Evolutionary conservation across 2,329 filamentous ascomycete genomes (phyloP).

Genomic region (Fusarium pininemorale): DNA sequence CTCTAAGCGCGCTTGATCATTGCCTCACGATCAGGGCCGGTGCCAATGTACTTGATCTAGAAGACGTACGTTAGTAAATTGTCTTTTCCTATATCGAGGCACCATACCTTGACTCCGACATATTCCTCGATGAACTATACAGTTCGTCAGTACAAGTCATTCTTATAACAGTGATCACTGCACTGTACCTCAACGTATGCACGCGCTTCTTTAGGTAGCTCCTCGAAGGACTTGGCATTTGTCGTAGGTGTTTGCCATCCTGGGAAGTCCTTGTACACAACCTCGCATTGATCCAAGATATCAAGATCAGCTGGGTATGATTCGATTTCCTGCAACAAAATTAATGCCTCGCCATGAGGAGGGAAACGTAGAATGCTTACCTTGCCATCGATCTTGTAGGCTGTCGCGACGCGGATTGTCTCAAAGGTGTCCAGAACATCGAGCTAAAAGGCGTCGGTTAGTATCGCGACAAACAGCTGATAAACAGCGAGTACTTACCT

Average conservation of each 20-base stretch:
- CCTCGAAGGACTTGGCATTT: conserved; percentile 65
- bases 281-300: conserved; percentile 66
- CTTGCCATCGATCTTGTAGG: conserved; percentile 63
- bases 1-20: conserved; percentile 60
- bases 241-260: conserved; percentile 76
- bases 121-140: conserved; percentile 6
- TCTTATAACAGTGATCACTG: neutral
- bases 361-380: conserved; percentile 16
- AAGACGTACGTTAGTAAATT: neutral
- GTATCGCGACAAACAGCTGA: neutral
- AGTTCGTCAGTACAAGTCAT: neutral
- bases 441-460: conserved; percentile 27
- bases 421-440: conserved; percentile 75
- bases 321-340: conserved; percentile 30
- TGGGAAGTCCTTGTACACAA: conserved; percentile 73
- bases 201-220: conserved; percentile 70
- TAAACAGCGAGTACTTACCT: conserved; percentile 40
- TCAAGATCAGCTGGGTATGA: conserved; percentile 73
- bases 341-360: neutral
- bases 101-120: neutral
- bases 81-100: accelerated
- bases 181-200: conserved; percentile 64
- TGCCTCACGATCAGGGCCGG: conserved; percentile 67
- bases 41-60: conserved; percentile 13
- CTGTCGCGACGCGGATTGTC: conserved; percentile 77